A percentile compares a stretch with the other conserved stretches of the same genome.
Conservation (phyloP, 2,329 filamentous ascomycete genomes). For the Neonectria ditissima region DNA sequence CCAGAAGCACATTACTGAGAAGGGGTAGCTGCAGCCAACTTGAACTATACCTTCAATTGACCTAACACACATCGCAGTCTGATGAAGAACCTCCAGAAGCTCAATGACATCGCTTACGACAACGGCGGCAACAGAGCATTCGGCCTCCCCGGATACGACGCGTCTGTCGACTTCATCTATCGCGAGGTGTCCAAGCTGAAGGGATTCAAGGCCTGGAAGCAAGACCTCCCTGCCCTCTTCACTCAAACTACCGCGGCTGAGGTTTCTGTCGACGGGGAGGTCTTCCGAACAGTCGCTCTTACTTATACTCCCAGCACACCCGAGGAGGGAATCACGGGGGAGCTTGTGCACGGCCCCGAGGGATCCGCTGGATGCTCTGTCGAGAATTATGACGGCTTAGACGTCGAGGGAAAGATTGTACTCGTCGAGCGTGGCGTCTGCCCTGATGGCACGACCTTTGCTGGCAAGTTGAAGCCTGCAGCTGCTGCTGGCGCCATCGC, state of each 20-base stretch:
- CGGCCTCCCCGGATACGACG: slow-evolving; percentile 49
- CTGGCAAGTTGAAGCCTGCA: slow-evolving; percentile 46
- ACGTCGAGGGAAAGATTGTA: slow-evolving; percentile 48
- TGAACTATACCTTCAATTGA: rapidly evolving
- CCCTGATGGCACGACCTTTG: slow-evolving; percentile 47
- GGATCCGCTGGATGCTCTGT: slow-evolving; percentile 43
- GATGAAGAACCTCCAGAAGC: slow-evolving; percentile 43
- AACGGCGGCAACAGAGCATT: slow-evolving; percentile 50
- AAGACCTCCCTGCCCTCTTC: slow-evolving; percentile 47
- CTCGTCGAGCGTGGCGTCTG: slow-evolving; percentile 48
- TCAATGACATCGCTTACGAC: slow-evolving; percentile 47
- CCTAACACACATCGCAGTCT: slow-evolving; percentile 29
- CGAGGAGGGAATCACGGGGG: slow-evolving; percentile 43
- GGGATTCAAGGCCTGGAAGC: slow-evolving; percentile 46
- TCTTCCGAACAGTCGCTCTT: slow-evolving; percentile 43
- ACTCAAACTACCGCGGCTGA: slow-evolving; percentile 39
- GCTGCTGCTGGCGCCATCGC: slow-evolving; percentile 47
- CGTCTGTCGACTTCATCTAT: slow-evolving; percentile 49
- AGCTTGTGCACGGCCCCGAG: slow-evolving; percentile 45
- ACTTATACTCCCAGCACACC: slow-evolving; percentile 49
- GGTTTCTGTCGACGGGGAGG: slow-evolving; percentile 43
- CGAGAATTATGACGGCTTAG: slow-evolving; percentile 42
- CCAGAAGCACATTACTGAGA: slow-evolving; percentile 41
- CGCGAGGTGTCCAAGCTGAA: slow-evolving; percentile 44
- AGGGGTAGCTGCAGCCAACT: slow-evolving; percentile 23